Conservation (phyloP, 495 filamentous ascomycete species). For the Xylaria castorea region DNA sequence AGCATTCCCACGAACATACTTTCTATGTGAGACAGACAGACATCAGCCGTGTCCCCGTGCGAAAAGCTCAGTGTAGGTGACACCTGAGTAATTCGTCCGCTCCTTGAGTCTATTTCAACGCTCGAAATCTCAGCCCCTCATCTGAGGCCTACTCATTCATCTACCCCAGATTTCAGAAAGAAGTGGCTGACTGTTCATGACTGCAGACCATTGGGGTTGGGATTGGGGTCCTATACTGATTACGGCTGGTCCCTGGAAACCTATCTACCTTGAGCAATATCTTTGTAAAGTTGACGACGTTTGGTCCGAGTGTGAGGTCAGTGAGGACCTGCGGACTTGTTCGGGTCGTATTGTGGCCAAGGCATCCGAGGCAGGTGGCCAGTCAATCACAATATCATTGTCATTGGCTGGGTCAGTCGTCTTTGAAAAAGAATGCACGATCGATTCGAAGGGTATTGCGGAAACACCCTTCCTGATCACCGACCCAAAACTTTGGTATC, state of each 20-base stretch:
- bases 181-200: constrained; percentile 32
- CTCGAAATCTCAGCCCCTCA: neutral
- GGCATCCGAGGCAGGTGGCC: constrained; percentile 51
- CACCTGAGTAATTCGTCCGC: neutral
- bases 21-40: constrained; percentile 57
- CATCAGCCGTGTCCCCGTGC: constrained; percentile 48
- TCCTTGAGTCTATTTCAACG: neutral
- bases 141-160: neutral
- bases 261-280: constrained; percentile 67
- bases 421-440: constrained; percentile 60
- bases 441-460: constrained; percentile 43
- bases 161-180: neutral
- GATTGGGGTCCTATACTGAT: constrained; percentile 80
- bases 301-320: constrained; percentile 57
- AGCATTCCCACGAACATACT: constrained; percentile 51
- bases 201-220: constrained; percentile 74
- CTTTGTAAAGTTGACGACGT: constrained; percentile 61
- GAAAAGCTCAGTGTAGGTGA: constrained; percentile 53
- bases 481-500: constrained; percentile 74
- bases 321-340: constrained; percentile 49
- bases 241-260: constrained; percentile 76
- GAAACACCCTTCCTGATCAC: constrained; percentile 55
- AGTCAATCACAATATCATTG: constrained; percentile 44
- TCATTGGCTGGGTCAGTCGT: constrained; percentile 51
- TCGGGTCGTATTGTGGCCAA: constrained; percentile 51